Evolutionary conservation across 163 green algal species (phyloP), one percentile per base, ranked within the genome.

Genomic region (Trebouxiophyceae sp.): DNA sequence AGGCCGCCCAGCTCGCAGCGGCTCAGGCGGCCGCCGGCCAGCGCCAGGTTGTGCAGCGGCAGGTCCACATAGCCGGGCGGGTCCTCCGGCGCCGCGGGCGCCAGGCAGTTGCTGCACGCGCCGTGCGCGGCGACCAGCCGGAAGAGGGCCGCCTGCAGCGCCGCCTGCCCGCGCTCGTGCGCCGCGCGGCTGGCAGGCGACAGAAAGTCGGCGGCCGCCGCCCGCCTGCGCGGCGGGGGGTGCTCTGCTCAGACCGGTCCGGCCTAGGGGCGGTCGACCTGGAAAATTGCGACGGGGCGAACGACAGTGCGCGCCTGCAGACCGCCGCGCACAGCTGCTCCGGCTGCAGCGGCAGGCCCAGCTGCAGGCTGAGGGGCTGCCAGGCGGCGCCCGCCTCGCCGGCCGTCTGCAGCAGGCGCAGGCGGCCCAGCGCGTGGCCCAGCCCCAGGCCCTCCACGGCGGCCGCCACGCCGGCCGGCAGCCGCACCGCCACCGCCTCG

Each of bases 341-440:
- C 46, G 78, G 80, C 56, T 81, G 65, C 47, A 95, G 75, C 20
- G 88, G 88, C 50, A 93, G 59, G 16, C 87, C 88, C 44, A 93
- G 69, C 33, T 76, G 65, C 19, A 91, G 58, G 2, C 71, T 60
- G 57, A 93, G 72, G 0, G 86, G 87, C 57, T 88, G 16, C 82
- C 82, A 93, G 12, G 19, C 39, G 19, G 12, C 39, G 12, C 12
- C 12, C 12, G 12, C 39, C 12, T 50, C 19, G 39, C 39, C 39
- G 12, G 12, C 19, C 39, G 39, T 50, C 55, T 69, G 66, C 56
- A 89, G 58, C 26, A 91, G 45, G 8, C 79, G 73, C 60, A 89
- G 20, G 59, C 66, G 75, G 26, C 83, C 83, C 27, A 90, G 63
- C 8, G 70, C 75, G 22, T 65, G 31, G 4, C 60, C 57, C 27